Base-by-base conservation (phyloP, 2,329 filamentous ascomycete species). In the Colletotrichum sp. region DNA sequence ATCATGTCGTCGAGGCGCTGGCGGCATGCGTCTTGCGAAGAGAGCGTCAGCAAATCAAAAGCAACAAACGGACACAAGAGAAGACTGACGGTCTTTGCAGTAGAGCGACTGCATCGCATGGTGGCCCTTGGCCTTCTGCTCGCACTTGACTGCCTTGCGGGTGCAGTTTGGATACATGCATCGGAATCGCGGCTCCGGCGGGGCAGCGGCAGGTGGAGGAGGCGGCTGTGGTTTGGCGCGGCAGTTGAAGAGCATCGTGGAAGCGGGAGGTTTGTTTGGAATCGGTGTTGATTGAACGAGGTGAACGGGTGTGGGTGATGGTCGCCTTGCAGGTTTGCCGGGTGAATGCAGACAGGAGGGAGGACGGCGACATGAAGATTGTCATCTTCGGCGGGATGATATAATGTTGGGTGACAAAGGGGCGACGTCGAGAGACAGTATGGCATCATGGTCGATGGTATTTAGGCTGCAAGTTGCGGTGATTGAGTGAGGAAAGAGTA, bases 221-320 rank as follows among this genome's bases (percentile, higher is more conserved):
- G 62, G 26, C 6, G 30, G 75, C 4, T 59, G 65, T 10, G 34
- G 75, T 4, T 52, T 60, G 7, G 68, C 68, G 15, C 77, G 77
- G 44, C 75, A 79, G n/a, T 69, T 69, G 64, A 79, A 79, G 62
- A 79, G 68, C 78, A 79, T 79, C 21, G 30, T 44, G n/a, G 16
- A 15, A 16, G 6, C 8, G 2, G 34, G 15, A 15, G 1, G 15
- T 13, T 59, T 44, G 10, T 1, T 36, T 63, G 8, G 62, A 64
- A 44, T 24, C 4, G 21, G 21, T 44, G 62, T 8, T 16, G 32
- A 8, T 64, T 36, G 34, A 15, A 39, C 15, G n/a, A 8, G 44
- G n/a, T 52, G 44, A 6, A 21, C n/a, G 4, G 44, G 10, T 8
- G 44, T 34, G 6, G 12, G 12, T 36, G 15, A 36, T 15, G 10